Percentiles rank a stretch among this genome's conserved stretches.
Conservation (phyloP, 495 filamentous ascomycete species). For the Penicillium egyptiacum region DNA sequence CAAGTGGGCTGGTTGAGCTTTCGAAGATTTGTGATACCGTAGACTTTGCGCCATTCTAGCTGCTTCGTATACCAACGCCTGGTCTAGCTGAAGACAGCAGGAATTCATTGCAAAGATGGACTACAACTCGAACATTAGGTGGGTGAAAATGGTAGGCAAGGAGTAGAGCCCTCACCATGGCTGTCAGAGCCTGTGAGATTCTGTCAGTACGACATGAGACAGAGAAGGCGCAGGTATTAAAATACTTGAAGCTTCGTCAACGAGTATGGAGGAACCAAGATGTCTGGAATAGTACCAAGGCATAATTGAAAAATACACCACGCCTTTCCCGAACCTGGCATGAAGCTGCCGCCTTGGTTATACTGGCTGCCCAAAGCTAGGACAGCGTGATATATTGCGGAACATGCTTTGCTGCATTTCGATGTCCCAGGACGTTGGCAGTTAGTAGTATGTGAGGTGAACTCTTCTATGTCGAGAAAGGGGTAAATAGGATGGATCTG, state of each 20-base stretch:
- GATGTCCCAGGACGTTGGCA: not conserved
- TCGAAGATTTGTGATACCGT: conserved; percentile 21
- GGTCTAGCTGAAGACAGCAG: conserved; percentile 35
- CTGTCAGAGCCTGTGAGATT: not conserved
- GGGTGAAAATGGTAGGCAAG: not conserved
- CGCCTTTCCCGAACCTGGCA: conserved; percentile 33
- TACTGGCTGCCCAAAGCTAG: conserved; percentile 40
- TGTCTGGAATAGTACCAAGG: conserved; percentile 27
- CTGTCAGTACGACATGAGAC: not conserved
- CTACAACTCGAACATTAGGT: conserved; percentile 9
- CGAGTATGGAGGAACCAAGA: conserved; percentile 24
- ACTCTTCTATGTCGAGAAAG: conserved; percentile 33
- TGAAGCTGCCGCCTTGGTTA: conserved; percentile 32
- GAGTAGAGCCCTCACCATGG: not conserved
- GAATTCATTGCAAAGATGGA: conserved; percentile 32
- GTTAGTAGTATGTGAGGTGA: conserved; percentile 22
- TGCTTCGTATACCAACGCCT: conserved; percentile 33
- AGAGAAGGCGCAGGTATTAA: too few species aligned
- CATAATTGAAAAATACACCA: conserved; percentile 36
- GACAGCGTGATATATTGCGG: conserved; percentile 37
- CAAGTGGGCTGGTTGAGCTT: conserved; percentile 18
- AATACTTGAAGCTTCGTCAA: conserved; percentile 27
- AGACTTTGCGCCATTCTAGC: conserved; percentile 32
- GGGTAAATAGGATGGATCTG: conserved; percentile 37
- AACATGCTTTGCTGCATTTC: conserved; percentile 20